phyloP scores from a whole-genome alignment of 116 monocot species.

The Trichopus zeylanicus region DNA sequence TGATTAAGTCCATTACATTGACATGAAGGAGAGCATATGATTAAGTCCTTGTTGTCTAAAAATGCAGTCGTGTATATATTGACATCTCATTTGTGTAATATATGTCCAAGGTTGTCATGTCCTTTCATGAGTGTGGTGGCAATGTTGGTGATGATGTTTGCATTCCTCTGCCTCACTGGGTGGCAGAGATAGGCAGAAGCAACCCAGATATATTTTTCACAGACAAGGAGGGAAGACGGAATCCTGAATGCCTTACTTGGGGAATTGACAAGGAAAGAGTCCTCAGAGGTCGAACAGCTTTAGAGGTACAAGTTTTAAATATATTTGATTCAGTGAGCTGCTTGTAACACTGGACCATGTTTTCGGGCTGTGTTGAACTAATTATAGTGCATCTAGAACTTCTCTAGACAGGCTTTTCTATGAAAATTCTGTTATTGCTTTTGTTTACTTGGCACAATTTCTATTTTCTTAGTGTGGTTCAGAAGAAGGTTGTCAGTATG shows the following conservation, averaged over 20 bases:
- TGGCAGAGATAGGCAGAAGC: conserved; percentile 66
- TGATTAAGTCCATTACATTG: background rate
- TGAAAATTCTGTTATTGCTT: too few relatives aligned
- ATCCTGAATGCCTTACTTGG: conserved; percentile 77
- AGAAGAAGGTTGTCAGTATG: background rate
- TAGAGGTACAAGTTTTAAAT: conserved; percentile 38
- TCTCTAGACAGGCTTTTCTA: too few relatives aligned
- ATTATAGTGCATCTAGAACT: too few relatives aligned
- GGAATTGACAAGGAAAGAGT: conserved; percentile 88
- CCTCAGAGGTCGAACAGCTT: conserved; percentile 69
- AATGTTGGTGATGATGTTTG: conserved; percentile 78
- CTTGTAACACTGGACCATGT: too few relatives aligned
- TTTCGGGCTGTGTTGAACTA: too few relatives aligned
- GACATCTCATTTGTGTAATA: conserved; percentile 3
- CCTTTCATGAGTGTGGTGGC: conserved; percentile 90
- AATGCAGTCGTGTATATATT: background rate
- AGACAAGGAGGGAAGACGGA: conserved; percentile 62
- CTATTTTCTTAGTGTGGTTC: background rate
- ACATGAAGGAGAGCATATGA: background rate
- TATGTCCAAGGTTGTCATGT: conserved; percentile 80
- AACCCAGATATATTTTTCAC: conserved; percentile 92
- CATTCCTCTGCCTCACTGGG: conserved; percentile 78
- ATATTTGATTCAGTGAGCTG: background rate
- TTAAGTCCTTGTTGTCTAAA: background rate
- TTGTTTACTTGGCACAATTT: too few relatives aligned